Base-by-base conservation (phyloP, 2,329 filamentous ascomycete species). In the Apiospora marii region DNA sequence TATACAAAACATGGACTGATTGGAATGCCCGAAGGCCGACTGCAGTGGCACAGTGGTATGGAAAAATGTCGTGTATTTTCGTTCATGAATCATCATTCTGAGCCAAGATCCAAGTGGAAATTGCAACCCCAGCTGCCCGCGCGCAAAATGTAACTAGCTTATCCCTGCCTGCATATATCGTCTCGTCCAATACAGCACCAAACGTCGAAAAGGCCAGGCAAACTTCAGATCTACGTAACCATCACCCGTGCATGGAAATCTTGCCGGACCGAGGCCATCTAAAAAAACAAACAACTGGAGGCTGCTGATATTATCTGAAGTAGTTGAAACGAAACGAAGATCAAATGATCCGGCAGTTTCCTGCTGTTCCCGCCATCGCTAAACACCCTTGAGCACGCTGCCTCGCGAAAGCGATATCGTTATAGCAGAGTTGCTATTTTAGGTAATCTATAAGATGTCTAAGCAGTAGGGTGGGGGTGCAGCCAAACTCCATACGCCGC, bases 51-150 rank as follows among this genome's bases (percentile, higher is more conserved):
- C 30, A 49, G 46, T 49, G 46, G 49, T 51, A 51, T 51, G 58
- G 34, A 3, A 37, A 37, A 37, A 37, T 64, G 30, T 64, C 58
- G 58, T 64, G 12, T 41, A 12, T 64, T 41, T 64, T 64, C 34
- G 34, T 67, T 53, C 49, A 72, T 72, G 71, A 72, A 70, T 72
- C 71, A 72, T 72, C 71, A 72, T 70, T 72, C 44, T 41, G n/a
- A 51, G 67, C 70, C 70, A 72, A 69, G 37, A 58, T 64, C 37
- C 24, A n/a, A 24, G 58, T 41, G 58, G 58, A 64, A 41, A 64
- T 64, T 64, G 22, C 37, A 16, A 22, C 53, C 53, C 53, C 53
- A 61, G 53, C 53, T 61, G 53, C 53, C 53, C 53, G 30, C 53
- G 53, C 53, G 58, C 58, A 41, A 13, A 41, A 41, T 64, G 58